These are phyloP conservation scores for Beta macrorhiza DNA, from an alignment of 179 eudicot species.

Conservation along the genomic window DNA sequence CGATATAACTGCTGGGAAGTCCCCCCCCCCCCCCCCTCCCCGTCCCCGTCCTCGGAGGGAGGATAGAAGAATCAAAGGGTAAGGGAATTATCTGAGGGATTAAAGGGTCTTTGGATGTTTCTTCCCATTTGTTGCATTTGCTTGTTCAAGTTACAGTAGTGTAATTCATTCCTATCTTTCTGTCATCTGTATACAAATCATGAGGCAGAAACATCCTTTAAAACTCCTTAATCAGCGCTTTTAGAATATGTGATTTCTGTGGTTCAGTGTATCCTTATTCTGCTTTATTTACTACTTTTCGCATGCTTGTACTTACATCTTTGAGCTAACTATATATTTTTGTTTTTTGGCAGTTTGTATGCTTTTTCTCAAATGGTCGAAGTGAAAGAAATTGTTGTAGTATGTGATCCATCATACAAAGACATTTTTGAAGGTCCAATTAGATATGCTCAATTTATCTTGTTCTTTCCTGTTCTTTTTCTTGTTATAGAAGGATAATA, in stretches of 20 bases:
- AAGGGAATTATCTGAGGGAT: not conserved
- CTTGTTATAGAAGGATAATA: not conserved
- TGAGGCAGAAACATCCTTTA: not conserved
- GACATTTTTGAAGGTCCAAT: slow-evolving; percentile 87
- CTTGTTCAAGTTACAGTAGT: not conserved
- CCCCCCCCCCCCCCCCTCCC: too few species aligned
- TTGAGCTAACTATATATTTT: slow-evolving; percentile 18
- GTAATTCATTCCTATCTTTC: not conserved
- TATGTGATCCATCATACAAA: slow-evolving; percentile 92
- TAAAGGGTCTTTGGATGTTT: not conserved
- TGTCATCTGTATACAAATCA: not conserved
- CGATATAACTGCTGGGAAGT: not conserved
- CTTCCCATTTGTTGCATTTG: not conserved
- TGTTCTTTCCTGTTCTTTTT: not conserved
- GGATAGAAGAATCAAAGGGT: not conserved
- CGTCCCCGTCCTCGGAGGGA: too few species aligned
- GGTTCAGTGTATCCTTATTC: not conserved
- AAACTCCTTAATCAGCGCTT: not conserved
- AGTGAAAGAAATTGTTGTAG: slow-evolving; percentile 95
- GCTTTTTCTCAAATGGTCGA: slow-evolving; percentile 78
- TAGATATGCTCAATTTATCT: not conserved
- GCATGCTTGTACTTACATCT: slow-evolving; percentile 9
- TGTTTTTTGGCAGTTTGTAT: slow-evolving; percentile 60
- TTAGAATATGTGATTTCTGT: not conserved
- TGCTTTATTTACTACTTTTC: not conserved